These are phyloP conservation scores for Ascoidea tarda DNA, from an alignment of 805 yeast genomes.

Conservation along the genomic window DNA sequence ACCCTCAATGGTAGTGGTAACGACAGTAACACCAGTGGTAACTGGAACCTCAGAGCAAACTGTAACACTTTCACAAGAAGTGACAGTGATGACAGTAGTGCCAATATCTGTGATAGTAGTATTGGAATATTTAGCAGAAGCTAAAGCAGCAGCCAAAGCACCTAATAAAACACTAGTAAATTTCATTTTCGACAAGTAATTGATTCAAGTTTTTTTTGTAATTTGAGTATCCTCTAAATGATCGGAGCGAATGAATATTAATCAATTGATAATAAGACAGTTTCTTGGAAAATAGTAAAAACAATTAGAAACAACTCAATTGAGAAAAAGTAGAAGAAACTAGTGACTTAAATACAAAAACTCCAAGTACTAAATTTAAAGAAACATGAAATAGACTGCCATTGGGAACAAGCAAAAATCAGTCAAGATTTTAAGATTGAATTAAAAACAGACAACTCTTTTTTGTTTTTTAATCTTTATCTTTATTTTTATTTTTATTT, in stretches of 20 bases:
- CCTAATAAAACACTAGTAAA: background rate
- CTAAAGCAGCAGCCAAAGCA: conserved; percentile 3
- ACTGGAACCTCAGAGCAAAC: conserved; percentile 8
- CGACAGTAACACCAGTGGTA: conserved; percentile 15
- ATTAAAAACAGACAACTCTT: too few species aligned
- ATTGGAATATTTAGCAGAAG: conserved; percentile 6
- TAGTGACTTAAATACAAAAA: background rate
- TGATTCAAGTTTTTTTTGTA: too few species aligned
- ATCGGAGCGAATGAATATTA: background rate
- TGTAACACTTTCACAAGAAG: background rate
- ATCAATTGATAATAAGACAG: background rate
- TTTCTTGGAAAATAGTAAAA: background rate
- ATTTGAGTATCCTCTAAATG: background rate
- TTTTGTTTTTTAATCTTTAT: too few species aligned
- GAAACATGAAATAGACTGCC: too few species aligned
- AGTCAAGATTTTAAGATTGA: too few species aligned
- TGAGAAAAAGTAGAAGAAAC: background rate
- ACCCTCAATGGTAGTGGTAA: conserved; percentile 12
- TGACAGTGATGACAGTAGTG: conserved; percentile 10
- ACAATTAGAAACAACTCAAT: background rate
- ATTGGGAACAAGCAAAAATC: too few species aligned
- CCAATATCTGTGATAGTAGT: conserved; percentile 2
- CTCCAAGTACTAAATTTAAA: too few species aligned
- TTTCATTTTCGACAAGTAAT: background rate
- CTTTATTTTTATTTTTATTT: too few species aligned